phyloP scores from a whole-genome alignment of 345 rosid genomes.

The Syzygium aqueum region DNA sequence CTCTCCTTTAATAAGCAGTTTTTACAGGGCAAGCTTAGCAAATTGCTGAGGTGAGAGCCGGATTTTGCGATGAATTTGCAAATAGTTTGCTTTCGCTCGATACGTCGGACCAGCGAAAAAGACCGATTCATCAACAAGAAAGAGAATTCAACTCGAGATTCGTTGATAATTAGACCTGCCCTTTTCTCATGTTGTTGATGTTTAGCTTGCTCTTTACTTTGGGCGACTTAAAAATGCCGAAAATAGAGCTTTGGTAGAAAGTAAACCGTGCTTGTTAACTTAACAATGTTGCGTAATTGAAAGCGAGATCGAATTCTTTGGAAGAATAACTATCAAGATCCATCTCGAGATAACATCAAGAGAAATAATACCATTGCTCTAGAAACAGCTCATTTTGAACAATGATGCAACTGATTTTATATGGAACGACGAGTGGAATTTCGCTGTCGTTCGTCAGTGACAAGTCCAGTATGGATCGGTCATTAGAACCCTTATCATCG shows the following conservation, averaged over 20 bases:
- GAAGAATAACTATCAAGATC: neutral
- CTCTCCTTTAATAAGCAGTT: neutral
- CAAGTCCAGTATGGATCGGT: neutral
- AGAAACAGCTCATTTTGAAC: neutral
- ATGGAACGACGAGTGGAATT: neutral
- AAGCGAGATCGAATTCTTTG: neutral
- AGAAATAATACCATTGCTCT: neutral
- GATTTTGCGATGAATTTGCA: neutral
- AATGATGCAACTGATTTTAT: too few relatives aligned
- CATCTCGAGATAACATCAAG: neutral
- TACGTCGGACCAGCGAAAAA: neutral
- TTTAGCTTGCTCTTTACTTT: neutral
- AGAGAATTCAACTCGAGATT: neutral
- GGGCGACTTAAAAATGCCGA: neutral
- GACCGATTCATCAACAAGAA: neutral
- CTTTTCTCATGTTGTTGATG: neutral
- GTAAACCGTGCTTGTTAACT: neutral
- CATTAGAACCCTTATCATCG: neutral
- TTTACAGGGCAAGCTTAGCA: neutral
- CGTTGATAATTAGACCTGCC: neutral
- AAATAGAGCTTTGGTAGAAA: neutral
- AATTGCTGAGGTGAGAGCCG: neutral
- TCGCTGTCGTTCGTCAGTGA: fast-evolving
- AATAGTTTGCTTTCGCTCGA: neutral
- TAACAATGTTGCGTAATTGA: neutral